These are phyloP conservation scores for Blastobotrys illinoisensis DNA, from an alignment of 1,139 yeast species.

Conservation along the genomic window DNA sequence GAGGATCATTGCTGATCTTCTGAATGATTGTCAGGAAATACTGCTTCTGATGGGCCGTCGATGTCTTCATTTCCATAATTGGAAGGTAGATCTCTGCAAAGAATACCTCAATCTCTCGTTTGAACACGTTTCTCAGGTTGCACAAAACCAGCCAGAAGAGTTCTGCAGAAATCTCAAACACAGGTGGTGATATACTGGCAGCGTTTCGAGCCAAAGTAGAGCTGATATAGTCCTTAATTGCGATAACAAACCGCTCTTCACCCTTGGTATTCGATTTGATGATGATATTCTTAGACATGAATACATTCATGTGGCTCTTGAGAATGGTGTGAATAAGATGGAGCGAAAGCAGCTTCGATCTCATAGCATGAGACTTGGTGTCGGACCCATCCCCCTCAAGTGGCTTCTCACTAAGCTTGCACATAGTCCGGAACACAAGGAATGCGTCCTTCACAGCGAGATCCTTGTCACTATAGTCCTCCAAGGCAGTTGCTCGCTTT, in stretches of 20 bases:
- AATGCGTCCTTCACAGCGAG: constrained; percentile 84
- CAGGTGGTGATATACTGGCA: constrained; percentile 86
- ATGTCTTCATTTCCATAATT: constrained; percentile 83
- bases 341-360: constrained; percentile 83
- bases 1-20: constrained; percentile 79
- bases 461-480: constrained; percentile 39
- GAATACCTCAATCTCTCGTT: constrained; percentile 88
- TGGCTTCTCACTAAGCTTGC: constrained; percentile 81
- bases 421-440: constrained; percentile 87
- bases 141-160: constrained; percentile 87
- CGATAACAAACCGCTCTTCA: constrained; percentile 62
- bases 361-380: constrained; percentile 84
- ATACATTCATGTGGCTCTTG: constrained; percentile 78
- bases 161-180: constrained; percentile 86
- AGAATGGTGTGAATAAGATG: constrained; percentile 84
- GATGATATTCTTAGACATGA: constrained; percentile 59
- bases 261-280: constrained; percentile 56
- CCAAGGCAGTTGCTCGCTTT: constrained; percentile 8
- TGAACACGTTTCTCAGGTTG: constrained; percentile 79
- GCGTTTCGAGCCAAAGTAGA: constrained; percentile 85
- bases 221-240: constrained; percentile 80
- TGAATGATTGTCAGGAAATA: constrained; percentile 75
- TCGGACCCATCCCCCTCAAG: constrained; percentile 68
- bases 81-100: constrained; percentile 93
- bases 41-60: constrained; percentile 88